phyloP scores from a whole-genome alignment of 2,329 filamentous ascomycete species.

The Endocalyx cinctus region DNA sequence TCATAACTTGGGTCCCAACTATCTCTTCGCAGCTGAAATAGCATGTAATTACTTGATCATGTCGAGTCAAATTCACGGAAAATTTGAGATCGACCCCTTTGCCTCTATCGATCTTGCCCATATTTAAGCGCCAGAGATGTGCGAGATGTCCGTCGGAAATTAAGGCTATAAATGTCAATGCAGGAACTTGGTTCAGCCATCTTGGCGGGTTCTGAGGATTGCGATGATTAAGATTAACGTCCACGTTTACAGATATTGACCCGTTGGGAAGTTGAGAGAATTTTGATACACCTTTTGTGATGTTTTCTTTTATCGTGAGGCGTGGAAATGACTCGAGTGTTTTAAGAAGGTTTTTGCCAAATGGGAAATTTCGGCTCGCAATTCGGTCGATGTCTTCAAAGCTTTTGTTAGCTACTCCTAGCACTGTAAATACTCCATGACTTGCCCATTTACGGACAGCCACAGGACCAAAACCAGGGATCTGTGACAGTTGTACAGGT shows the following conservation, averaged over 20 bases:
- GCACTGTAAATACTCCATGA: slow-evolving; percentile 66
- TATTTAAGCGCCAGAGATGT: slow-evolving; percentile 63
- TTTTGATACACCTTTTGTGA: slow-evolving; percentile 31
- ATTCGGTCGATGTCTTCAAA: slow-evolving; percentile 71
- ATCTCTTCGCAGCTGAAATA: slow-evolving; percentile 83
- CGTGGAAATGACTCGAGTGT: slow-evolving; percentile 65
- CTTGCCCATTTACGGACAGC: slow-evolving; percentile 69
- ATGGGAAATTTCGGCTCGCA: slow-evolving; percentile 76
- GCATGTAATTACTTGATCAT: slow-evolving; percentile 58
- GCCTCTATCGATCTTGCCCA: slow-evolving; percentile 58
- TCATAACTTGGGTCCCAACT: slow-evolving; percentile 50
- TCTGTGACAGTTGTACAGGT: slow-evolving; percentile 74
- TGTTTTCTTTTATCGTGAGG: slow-evolving; percentile 37
- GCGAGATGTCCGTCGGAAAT: slow-evolving; percentile 63
- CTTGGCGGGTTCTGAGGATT: slow-evolving; percentile 58
- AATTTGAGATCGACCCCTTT: slow-evolving; percentile 55
- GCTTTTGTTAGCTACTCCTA: slow-evolving; percentile 63
- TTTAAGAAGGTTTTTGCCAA: slow-evolving; percentile 65
- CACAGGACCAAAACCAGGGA: slow-evolving; percentile 72
- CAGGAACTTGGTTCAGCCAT: slow-evolving; percentile 63
- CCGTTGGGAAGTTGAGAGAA: slow-evolving; percentile 27
- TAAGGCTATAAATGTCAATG: slow-evolving; percentile 70
- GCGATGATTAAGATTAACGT: slow-evolving; percentile 63
- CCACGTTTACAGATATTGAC: slow-evolving; percentile 56
- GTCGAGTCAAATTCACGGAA: slow-evolving; percentile 47